Evolutionary conservation across 495 filamentous ascomycete genomes (phyloP), one percentile per base, ranked within the genome.

Genomic region (Glutinoglossum americanum): DNA sequence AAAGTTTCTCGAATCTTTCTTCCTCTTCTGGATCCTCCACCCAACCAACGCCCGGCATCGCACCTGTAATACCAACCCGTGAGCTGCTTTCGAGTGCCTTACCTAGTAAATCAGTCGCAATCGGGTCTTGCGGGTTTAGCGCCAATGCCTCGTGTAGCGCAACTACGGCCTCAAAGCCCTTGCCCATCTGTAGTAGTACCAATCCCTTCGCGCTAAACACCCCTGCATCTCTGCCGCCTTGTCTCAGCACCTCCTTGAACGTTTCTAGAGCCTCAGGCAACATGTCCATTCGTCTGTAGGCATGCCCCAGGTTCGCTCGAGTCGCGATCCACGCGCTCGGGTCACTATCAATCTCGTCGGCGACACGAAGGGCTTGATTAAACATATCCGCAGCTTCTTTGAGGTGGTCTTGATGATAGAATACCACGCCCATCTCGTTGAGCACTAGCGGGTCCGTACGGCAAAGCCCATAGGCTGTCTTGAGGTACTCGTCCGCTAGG

Each of bases 401-500:
- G 15, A 89, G 76, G 44, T 84, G 76, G 61, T 89, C 83, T 65
- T 95, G 87, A 64, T 97, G 89, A 67, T 95, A 99, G 48, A 85
- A 80, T 0, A 95, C 89, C 7, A 97, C 84, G 27, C 90, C 92
- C 64, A 96, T 80, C 68, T 99, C 92, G 67, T 99, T 97, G 21
- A 99, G 75, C 5, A 99, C 77, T 8, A 97, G 72, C 3, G 92
- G 93, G 62, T 99, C 92, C 25, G 78, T 76, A 65, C 80, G 71
- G 73, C 82, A 80, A 60, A 88, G 77, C 11, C 69, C 69, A 68
- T 89, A 89, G 0, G 93, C 92, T 1, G 87, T 84, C 63, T 81
- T 87, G 21, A 97, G 79, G 67, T 94, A 96, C 67, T 99, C 90
- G 60, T 94, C 85, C n/a, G 92, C 93, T 0, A 96, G 74, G 1